Conservation (phyloP, 306 rosid genomes). For the Ormosia semicastrata region DNA sequence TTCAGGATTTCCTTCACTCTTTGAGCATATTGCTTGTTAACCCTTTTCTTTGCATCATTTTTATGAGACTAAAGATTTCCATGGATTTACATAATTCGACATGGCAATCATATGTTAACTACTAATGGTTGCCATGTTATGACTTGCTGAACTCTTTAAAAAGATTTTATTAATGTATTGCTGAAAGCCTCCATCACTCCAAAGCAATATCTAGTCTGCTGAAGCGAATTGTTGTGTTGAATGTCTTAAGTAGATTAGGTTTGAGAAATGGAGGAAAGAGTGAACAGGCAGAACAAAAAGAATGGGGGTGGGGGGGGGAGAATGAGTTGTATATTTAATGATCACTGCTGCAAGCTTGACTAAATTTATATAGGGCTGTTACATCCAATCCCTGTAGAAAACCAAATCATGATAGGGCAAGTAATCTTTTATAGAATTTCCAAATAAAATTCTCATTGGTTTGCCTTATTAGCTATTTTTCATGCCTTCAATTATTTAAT, state of each 20-base stretch:
- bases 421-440: not conserved
- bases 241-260: not conserved
- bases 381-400: not conserved
- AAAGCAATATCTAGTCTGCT: not conserved
- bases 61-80: not conserved
- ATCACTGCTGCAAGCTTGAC: constrained; percentile 27
- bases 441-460: not conserved
- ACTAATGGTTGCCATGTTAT: not conserved
- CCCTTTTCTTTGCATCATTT: not conserved
- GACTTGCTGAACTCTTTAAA: not conserved
- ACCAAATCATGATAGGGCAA: not conserved
- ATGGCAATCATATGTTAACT: not conserved
- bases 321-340: not conserved
- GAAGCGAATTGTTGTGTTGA: not conserved
- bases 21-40: not conserved
- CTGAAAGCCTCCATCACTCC: not conserved
- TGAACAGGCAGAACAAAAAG: not conserved
- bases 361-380: not conserved
- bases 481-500: not conserved
- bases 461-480: not conserved
- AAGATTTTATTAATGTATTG: not conserved
- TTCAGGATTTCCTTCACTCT: not conserved
- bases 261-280: not conserved
- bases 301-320: not conserved
- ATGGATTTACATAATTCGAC: not conserved